Evolutionary conservation across 306 rosid species (phyloP).

Genomic region (Trichosanthes cucumerina): DNA sequence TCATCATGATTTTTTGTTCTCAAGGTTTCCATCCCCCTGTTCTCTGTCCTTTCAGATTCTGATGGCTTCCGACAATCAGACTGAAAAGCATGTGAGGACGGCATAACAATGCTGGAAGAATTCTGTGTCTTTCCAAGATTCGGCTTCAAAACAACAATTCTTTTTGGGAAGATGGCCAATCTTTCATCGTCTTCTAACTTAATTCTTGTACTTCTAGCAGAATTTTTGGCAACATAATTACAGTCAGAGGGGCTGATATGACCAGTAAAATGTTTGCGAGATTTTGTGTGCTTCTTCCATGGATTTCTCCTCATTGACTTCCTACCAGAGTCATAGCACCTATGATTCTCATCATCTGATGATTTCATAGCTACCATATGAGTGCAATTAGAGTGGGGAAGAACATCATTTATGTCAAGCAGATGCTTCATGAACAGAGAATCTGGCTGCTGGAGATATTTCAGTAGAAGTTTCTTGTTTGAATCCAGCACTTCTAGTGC

Average conservation of each 20-base stretch:
- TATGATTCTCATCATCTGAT: constrained; percentile 33
- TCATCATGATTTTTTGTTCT: constrained; percentile 28
- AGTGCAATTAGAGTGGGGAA: constrained; percentile 36
- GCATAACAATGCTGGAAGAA: constrained; percentile 27
- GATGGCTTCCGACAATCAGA: constrained; percentile 34
- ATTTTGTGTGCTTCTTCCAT: constrained; percentile 23
- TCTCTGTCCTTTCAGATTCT: constrained; percentile 31
- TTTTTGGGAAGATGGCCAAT: constrained; percentile 43
- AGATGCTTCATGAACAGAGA: constrained; percentile 82
- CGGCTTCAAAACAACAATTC: constrained; percentile 87
- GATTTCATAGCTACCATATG: constrained; percentile 26
- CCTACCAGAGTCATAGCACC: constrained; percentile 25
- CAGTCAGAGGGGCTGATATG: constrained; percentile 32
- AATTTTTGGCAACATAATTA: constrained; percentile 25
- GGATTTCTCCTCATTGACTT: constrained; percentile 36
- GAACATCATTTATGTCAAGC: constrained; percentile 47
- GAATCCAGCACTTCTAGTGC: constrained; percentile 77
- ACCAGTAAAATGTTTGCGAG: constrained; percentile 37
- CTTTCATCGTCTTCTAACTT: constrained; percentile 30
- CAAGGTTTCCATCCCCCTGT: constrained; percentile 29
- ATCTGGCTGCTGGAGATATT: constrained; percentile 75
- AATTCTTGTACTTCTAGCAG: constrained; percentile 35
- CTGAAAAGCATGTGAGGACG: constrained; percentile 43
- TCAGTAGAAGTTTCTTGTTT: constrained; percentile 72
- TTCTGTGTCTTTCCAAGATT: constrained; percentile 58